Percentiles rank a stretch among this genome's conserved stretches.
Evolutionary conservation across 148 eudicot species (phyloP).

Genomic region (Tetragonia tetragonoides): DNA sequence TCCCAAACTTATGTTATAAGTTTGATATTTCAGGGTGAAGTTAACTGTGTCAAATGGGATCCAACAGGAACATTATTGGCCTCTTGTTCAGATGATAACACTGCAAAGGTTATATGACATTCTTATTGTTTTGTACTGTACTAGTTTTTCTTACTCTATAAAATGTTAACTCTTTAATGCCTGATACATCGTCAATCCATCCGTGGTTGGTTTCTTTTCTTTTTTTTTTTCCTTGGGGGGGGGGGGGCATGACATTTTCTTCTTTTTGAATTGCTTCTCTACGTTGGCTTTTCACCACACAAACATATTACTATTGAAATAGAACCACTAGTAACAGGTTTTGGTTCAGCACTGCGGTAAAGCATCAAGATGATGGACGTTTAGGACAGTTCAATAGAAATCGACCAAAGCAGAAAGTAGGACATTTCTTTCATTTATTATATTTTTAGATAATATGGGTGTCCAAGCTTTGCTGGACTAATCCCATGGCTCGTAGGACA

Average conservation of each 20-base stretch:
- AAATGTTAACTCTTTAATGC: background rate
- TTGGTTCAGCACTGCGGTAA: too few species aligned
- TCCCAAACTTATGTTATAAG: background rate
- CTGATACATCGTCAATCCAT: background rate
- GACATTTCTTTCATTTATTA: too few species aligned
- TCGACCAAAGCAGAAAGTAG: too few species aligned
- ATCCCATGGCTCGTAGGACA: too few species aligned
- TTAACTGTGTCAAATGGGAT: slow-evolving; percentile 79
- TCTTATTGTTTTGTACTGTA: slow-evolving; percentile 10
- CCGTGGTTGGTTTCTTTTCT: background rate
- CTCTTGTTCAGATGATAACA: slow-evolving; percentile 72
- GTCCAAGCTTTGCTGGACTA: too few species aligned
- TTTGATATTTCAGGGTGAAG: slow-evolving; percentile 58
- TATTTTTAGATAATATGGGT: too few species aligned
- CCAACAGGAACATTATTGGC: slow-evolving; percentile 74
- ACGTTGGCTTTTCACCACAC: background rate
- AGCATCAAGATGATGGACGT: background rate
- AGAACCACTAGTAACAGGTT: too few species aligned
- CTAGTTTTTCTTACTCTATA: background rate
- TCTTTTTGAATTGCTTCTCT: background rate
- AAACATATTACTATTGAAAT: background rate
- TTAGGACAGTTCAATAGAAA: background rate
- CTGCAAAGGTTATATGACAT: slow-evolving; percentile 53
- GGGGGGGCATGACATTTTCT: too few species aligned
- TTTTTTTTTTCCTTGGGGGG: background rate